phyloP scores from a whole-genome alignment of 2,329 filamentous ascomycete species.

The Phyllosticta citrichinensis region DNA sequence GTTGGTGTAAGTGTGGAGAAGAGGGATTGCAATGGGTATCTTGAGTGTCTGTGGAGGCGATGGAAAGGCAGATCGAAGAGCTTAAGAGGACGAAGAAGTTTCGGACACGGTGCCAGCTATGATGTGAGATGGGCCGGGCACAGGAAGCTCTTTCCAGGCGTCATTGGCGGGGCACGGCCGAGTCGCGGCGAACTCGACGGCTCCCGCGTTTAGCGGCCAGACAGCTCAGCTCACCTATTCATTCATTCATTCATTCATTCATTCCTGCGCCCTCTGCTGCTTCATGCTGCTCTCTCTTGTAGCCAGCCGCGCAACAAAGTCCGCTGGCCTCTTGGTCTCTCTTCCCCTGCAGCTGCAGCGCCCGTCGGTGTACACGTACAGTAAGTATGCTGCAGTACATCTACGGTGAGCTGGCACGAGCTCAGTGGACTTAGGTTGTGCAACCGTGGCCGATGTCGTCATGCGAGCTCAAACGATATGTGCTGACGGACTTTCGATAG shows the following conservation, averaged over 20 bases:
- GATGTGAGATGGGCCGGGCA: conserved; percentile 9
- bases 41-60: neutral
- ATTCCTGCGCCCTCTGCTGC: neutral
- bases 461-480: neutral
- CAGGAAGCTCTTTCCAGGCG: neutral
- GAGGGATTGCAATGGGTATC: neutral
- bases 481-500: neutral
- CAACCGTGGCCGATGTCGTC: neutral
- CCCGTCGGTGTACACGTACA: neutral
- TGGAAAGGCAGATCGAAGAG: neutral
- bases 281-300: neutral
- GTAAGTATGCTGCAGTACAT: neutral
- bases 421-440: neutral
- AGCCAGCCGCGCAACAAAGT: neutral
- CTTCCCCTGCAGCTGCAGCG: conserved; percentile 1
- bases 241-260: neutral
- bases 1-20: neutral
- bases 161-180: conserved; percentile 9
- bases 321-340: neutral
- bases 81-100: conserved; percentile 2
- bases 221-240: conserved; percentile 4
- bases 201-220: neutral
- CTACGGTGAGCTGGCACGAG: conserved; percentile 4
- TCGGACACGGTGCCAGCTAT: conserved; percentile 6
- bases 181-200: conserved; percentile 1